Base-by-base conservation (phyloP, 2,329 filamentous ascomycete genomes). In the Claviceps arundinis region DNA sequence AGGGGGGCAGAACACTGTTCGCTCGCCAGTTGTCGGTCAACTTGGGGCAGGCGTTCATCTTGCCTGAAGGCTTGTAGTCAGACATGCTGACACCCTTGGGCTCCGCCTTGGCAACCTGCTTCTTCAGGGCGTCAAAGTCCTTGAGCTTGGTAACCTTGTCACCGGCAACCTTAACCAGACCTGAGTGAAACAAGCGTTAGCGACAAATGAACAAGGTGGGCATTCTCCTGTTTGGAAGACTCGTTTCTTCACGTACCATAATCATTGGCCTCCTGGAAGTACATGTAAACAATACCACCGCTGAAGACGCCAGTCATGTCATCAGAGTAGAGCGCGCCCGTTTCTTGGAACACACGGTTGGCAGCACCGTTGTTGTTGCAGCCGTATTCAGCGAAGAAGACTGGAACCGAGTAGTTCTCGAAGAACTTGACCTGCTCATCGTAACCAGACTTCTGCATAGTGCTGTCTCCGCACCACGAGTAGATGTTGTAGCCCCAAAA, bases 401-500 rank as follows among this genome's bases (percentile, higher is more conserved):
- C 87, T 47, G 93, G 93, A 3, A 97, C 88, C 9, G 87, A 88
- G 77, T 93, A 98, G 66, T 84, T 81, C 54, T 75, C 68, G 74
- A 96, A 98, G 72, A 96, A 91, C 58, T 87, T 70, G 60, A 89
- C 89, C 67, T 91, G 86, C 52, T 82, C 77, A 58, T 84, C 76
- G 72, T 90, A 98, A 51, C 89, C 88, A 3, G 93, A 96, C 54
- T 76, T 65, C 38, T 75, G 64, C 73, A 85, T 93, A 62, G 75
- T 81, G 64, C 87, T 95, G 60, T 90, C 69, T 60, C 91, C 93
- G 68, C 93, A 98, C 93, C 93, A 98, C 50, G 90, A 95, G 79
- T 98, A 98, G 73, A 97, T 95, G 78, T 98, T 98, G 84, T 97
- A 97, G 54, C 93, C 93, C 87, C 90, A 98, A 77, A 94, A 97